Evolutionary conservation across 1,284 basidiomycete genomes (phyloP).

Genomic region (Tilletia setariae): DNA sequence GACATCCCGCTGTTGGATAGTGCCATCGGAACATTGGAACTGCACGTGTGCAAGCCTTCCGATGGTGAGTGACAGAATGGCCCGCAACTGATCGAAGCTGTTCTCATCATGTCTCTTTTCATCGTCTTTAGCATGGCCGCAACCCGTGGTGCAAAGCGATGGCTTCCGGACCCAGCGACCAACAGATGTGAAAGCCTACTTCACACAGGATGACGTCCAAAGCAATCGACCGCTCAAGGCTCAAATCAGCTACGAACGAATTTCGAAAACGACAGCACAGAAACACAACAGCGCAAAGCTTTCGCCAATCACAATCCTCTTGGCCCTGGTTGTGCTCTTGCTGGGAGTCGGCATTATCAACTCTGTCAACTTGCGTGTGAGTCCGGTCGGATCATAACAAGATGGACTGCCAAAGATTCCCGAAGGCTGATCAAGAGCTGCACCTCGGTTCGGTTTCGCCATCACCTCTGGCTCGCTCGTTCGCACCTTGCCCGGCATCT

Average conservation of each 20-base stretch:
- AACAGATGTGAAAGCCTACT: constrained; percentile 7
- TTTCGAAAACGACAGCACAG: not conserved
- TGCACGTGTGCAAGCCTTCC: constrained; percentile 7
- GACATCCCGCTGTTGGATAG: constrained; percentile 8
- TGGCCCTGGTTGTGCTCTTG: not conserved
- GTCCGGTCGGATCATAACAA: not conserved
- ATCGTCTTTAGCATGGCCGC: not conserved
- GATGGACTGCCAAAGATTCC: not conserved
- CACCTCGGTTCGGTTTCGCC: not conserved
- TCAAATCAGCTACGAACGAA: not conserved
- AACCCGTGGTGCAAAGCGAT: not conserved
- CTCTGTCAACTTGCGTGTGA: not conserved
- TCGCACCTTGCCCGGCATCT: too few species aligned
- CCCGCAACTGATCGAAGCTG: not conserved
- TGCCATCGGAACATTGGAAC: not conserved
- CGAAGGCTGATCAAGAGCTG: not conserved
- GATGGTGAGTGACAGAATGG: not conserved
- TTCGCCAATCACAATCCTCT: not conserved
- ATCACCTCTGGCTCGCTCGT: too few species aligned
- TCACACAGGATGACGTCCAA: constrained; percentile 7
- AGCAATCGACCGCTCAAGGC: not conserved
- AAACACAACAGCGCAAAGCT: not conserved
- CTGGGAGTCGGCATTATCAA: not conserved
- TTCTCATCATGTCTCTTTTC: not conserved
- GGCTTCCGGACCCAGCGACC: constrained; percentile 7